Evolutionary conservation across 2,329 filamentous ascomycete species (phyloP), one percentile per base, ranked within the genome.

Genomic region (Pleochaeta shiraiana): DNA sequence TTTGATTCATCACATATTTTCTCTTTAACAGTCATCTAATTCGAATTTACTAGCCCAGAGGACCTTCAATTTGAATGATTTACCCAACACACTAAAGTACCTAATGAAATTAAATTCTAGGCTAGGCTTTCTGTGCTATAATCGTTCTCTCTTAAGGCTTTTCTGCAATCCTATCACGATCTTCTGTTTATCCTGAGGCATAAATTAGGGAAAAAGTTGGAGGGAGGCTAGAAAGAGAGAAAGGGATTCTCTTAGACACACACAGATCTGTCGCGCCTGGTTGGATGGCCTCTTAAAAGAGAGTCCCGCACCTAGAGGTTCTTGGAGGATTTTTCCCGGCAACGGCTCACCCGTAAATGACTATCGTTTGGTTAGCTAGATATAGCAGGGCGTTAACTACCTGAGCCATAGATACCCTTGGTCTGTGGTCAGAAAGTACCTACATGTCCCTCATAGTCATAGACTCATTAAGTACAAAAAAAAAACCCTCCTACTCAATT

Each of bases 131-230:
- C 4, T 14, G n/a, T 43, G 39, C 14, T 4, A 43, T 43, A 6
- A 43, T 43, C 1, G 21, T 3, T 37, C 63, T 67, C 39, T 39
- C 50, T 65, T 66, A 31, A 64, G 28, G 64, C 3, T 65, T 65
- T 37, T 19, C 2, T 43, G 14, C 39, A 3, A 43, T 43, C 9
- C 9, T 43, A 12, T 43, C 2, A 11, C 9, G 2, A 11, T 11
- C 37, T 11, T 43, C 3, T 43, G n/a, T 43, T 43, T 43, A 43
- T 43, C 9, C 9, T 34, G 30, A 43, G 9, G 37, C 39, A 43
- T n/a, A 5, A 14, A 43, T 11, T 5, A 14, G 1, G 39, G 39
- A 19, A 43, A 6, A n/a, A 43, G 39, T 19, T 43, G 39, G 21
- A n/a, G 39, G 14, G 21, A 43, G 39, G 39, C 39, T 43, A 43